phyloP scores from a whole-genome alignment of 2,329 filamentous ascomycete species.

The Coniochaeta sp. region DNA sequence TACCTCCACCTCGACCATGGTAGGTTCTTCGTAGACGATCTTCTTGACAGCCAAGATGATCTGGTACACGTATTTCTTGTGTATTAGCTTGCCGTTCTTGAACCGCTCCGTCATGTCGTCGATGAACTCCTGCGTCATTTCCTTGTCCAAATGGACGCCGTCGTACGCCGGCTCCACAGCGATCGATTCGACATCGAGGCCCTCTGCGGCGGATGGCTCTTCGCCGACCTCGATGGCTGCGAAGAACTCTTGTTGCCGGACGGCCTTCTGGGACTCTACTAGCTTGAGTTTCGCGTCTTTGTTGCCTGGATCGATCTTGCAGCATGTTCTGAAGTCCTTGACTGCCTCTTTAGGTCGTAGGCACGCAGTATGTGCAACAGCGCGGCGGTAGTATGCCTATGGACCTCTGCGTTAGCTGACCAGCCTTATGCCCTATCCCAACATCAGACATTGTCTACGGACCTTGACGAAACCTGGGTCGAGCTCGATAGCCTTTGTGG shows the following conservation, averaged over 20 bases:
- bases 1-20: constrained; percentile 91
- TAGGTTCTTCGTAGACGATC: constrained; percentile 84
- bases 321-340: constrained; percentile 85
- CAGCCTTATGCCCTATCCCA: background rate
- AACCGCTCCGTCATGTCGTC: constrained; percentile 96
- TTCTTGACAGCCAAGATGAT: constrained; percentile 88
- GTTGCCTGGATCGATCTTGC: constrained; percentile 79
- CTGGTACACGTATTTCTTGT: constrained; percentile 95
- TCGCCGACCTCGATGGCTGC: constrained; percentile 92
- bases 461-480: constrained; percentile 88
- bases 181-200: constrained; percentile 81
- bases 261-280: constrained; percentile 89
- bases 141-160: constrained; percentile 65
- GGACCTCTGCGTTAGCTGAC: background rate
- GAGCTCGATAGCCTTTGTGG: constrained; percentile 83
- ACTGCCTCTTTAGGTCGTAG: constrained; percentile 82
- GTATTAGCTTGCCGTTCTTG: constrained; percentile 91
- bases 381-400: constrained; percentile 90
- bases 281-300: constrained; percentile 87
- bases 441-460: constrained; percentile 13
- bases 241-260: constrained; percentile 86
- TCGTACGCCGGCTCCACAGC: constrained; percentile 78
- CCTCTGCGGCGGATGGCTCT: constrained; percentile 85
- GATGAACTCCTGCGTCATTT: constrained; percentile 96
- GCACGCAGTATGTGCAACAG: constrained; percentile 85